Evolutionary conservation across 2,329 filamentous ascomycete genomes (phyloP), one percentile per base, ranked within the genome.

Genomic region (Neonectria sp.): DNA sequence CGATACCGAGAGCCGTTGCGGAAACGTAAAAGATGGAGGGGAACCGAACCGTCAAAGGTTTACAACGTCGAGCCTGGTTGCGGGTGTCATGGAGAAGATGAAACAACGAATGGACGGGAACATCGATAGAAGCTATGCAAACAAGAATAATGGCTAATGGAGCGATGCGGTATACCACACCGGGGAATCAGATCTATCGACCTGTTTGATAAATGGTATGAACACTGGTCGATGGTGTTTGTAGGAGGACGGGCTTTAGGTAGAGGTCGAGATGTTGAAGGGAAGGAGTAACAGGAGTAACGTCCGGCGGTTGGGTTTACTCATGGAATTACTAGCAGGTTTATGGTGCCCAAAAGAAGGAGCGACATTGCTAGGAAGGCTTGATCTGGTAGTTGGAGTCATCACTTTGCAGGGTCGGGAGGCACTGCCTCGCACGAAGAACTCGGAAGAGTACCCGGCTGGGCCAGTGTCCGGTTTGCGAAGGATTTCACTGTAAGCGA

Each of bases 41-140:
- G 27, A 51, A 52, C 35, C 13, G 21, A 13, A 15, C 35, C 48
- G 13, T 15, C 37, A 33, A 43, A n/a, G 21, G 5, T 33, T 37
- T 61, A 15, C 31, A 7, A 21, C 33, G 33, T 15, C 51, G 43
- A 60, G 11, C 33, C 40, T 11, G 9, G 53, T n/a, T 27, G 27
- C 17, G 53, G 51, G 46, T 51, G 37, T n/a, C 45, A 55, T 59
- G 17, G 35, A 68, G 60, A 62, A 40, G 37, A 64, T 62, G 48
- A 37, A 60, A 52, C 62, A 74, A 74, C 69, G 72, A 74, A 70
- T 68, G 72, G 65, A 70, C 21, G 65, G 35, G 48, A 64, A 70
- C 68, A 65, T 58, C 29, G 40, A 65, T 56, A 60, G 40, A 51
- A 15, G 33, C 29, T n/a, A 45, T 53, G 46, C 51, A 49, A 68